Base-by-base conservation (phyloP, 2,329 filamentous ascomycete genomes). In the Trichophaea hybrida region DNA sequence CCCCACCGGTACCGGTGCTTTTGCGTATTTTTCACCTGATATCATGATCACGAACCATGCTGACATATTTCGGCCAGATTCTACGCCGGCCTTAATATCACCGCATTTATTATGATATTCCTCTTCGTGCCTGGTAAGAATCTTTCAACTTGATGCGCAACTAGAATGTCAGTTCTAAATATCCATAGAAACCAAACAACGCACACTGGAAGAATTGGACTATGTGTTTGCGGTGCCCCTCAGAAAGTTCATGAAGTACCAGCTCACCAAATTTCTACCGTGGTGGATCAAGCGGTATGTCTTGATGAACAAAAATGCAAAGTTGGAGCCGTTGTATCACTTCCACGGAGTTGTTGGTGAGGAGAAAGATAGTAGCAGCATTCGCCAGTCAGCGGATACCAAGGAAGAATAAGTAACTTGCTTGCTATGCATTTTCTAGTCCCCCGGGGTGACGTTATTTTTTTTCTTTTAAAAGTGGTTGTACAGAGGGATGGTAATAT, bases 271-370 rank as follows among this genome's bases (percentile, higher is more conserved):
- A 63, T 76, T 75, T 1, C 69, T 83, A 31, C 82, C 82, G 0
- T 85, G 76, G 73, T 84, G 78, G 77, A 69, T 80, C 66, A 80
- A 76, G 68, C 74, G 78, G 15, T 82, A 77, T 69, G 69, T 85
- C 31, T 68, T 84, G 46, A 74, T 76, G 44, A 73, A 74, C 61
- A 77, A 76, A 65, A 69, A 74, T 12, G 74, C 74, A 5, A 68
- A 70, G 48, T 69, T 78, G 13, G 73, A 76, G 66, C 75, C 76
- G 24, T 71, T 82, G 32, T 81, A 80, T 69, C 73, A 75, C 33
- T 75, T 79, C 38, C 56, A 64, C 17, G 40, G 55, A 8, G 59
- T 64, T 32, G 50, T 32, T 2, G 55, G 56, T 24, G 56, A 1
- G 5, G 13, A 53, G 50, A 15, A n/a, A n/a, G 32, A 53, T 3